Evolutionary conservation across 2,329 filamentous ascomycete genomes (phyloP), one percentile per base, ranked within the genome.

Genomic region (Rhexocercosporidium sp.): DNA sequence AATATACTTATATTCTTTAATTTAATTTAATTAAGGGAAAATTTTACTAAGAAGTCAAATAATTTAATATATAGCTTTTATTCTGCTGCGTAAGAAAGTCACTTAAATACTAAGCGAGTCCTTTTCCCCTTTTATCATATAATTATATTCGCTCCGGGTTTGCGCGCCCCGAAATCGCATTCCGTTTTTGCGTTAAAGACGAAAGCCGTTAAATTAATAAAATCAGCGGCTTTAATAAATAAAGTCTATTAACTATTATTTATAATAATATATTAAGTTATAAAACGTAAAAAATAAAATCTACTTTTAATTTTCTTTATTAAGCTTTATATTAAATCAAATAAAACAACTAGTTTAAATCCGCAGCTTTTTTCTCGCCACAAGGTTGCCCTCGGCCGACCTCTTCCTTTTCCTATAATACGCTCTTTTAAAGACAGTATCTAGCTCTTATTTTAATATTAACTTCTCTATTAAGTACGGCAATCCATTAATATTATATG

Each of bases 391-490:
- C 14, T 59, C 31, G 31, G 54, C 56, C 29, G 9, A 41, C n/a
- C 56, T 39, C 25, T 59, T 59, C 16, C 34, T 3, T n/a, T 59
- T 59, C 3, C 56, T 6, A 39, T 41, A 34, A n/a, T 59, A 2
- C 3, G 56, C 56, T 41, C 34, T 41, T 7, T 20, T 34, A 59
- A 59, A 59, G 34, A 22, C 2, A 39, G 56, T 18, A 39, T 59
- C 18, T 14, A 59, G 56, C 12, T n/a, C 61, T 63, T 54, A 34
- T 25, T 12, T 31, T 41, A 31, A 7, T 7, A 63, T 63, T 25
- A 54, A 54, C 61, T 29, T 54, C 31, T 63, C 49, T 41, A 56
- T 44, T 12, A 12, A 44, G 46, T 63, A 54, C 29, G 34, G 47
- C 16, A 20, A 63, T 54, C 31, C 34, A 44, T 31, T 63, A 11